Evolutionary conservation across 2,329 filamentous ascomycete genomes (phyloP).

Genomic region (Alternaria burnsii): DNA sequence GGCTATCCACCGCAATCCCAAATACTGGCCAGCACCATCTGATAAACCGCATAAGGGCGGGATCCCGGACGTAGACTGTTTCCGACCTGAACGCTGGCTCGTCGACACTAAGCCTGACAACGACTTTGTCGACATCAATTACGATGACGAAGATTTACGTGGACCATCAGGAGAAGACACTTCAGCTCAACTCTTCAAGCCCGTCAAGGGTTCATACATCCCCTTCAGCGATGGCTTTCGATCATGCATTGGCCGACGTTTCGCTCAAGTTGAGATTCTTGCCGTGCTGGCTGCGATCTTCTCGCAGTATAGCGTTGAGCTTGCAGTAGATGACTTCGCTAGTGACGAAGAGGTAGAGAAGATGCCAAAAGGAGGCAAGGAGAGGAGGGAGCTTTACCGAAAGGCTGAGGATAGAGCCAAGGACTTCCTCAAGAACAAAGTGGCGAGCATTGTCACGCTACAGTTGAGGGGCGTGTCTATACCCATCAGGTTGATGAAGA

Average conservation of each 20-base stretch:
- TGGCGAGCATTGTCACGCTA: slow-evolving; percentile 73
- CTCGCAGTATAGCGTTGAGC: slow-evolving; percentile 70
- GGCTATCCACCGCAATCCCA: slow-evolving; percentile 72
- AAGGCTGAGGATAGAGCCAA: slow-evolving; percentile 67
- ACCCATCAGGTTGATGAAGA: slow-evolving; percentile 72
- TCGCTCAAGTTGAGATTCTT: slow-evolving; percentile 66
- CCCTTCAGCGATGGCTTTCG: slow-evolving; percentile 66
- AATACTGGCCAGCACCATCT: slow-evolving; percentile 70
- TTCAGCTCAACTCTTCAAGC: slow-evolving; percentile 65
- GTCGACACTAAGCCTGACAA: slow-evolving; percentile 35
- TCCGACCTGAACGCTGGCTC: slow-evolving; percentile 78
- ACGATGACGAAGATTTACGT: slow-evolving; percentile 64
- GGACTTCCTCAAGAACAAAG: slow-evolving; percentile 61
- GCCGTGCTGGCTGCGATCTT: slow-evolving; percentile 63
- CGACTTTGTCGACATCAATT: slow-evolving; percentile 49
- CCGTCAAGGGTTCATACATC: slow-evolving; percentile 60
- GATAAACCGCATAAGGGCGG: slow-evolving; percentile 36
- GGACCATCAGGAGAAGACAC: slow-evolving; percentile 69
- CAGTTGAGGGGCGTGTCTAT: slow-evolving; percentile 70
- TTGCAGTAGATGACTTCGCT: slow-evolving; percentile 65
- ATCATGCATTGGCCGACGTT: slow-evolving; percentile 64
- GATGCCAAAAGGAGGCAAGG: slow-evolving; percentile 54
- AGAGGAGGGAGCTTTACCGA: slow-evolving; percentile 66
- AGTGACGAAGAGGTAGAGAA: slow-evolving; percentile 52
- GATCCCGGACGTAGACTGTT: slow-evolving; percentile 68